A percentile compares a stretch with the other conserved stretches of the same genome.
Conservation (phyloP, 768 basidiomycete species). For the Kwoniella europaea region DNA sequence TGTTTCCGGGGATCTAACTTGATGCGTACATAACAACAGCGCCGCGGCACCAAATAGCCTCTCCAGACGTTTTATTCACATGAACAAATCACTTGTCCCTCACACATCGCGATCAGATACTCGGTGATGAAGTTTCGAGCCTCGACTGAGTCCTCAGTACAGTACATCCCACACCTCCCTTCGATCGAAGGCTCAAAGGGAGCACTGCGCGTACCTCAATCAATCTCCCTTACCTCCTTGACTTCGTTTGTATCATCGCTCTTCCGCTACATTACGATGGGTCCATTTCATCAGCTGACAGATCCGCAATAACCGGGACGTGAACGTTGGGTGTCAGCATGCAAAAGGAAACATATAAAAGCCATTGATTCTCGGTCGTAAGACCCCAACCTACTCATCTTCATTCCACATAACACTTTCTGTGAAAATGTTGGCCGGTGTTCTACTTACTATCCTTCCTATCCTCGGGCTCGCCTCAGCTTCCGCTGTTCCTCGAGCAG, state of each 20-base stretch:
- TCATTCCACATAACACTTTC: not conserved
- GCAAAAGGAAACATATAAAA: not conserved
- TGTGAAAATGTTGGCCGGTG: constrained; percentile 6
- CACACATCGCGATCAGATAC: too few relatives aligned
- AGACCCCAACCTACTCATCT: not conserved
- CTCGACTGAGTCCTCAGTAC: not conserved
- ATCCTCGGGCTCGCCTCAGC: constrained; percentile 6
- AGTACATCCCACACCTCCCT: too few relatives aligned
- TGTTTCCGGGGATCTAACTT: too few relatives aligned
- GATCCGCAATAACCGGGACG: not conserved
- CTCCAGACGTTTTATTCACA: too few relatives aligned
- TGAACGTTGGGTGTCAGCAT: not conserved
- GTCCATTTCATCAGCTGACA: not conserved
- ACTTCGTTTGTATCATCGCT: not conserved
- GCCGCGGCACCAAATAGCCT: too few relatives aligned
- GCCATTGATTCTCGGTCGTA: not conserved
- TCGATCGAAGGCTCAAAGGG: not conserved
- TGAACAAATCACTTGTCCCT: too few relatives aligned
- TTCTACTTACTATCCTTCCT: constrained; percentile 4
- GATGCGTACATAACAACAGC: too few relatives aligned
- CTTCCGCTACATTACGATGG: not conserved
- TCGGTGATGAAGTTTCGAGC: too few relatives aligned
- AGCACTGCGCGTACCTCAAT: constrained; percentile 6
- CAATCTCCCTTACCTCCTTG: not conserved
- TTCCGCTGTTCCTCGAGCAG: constrained; percentile 9